Evolutionary conservation across 1,139 yeast genomes (phyloP), one percentile per base, ranked within the genome.

Genomic region (Hanseniaspora uvarum): DNA sequence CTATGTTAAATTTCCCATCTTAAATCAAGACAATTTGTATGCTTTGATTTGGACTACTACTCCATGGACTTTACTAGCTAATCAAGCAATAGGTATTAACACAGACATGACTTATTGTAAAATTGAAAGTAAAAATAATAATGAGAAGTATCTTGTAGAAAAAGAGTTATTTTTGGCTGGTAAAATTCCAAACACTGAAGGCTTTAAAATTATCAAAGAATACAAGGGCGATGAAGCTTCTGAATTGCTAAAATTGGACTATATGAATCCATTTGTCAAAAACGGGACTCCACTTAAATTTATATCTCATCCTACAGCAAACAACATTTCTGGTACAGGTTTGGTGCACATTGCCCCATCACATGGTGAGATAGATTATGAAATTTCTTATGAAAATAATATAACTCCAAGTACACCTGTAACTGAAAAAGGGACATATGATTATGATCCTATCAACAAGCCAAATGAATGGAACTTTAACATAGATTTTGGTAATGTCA

Each of bases 291-390:
- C 57, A 5, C 76, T 73, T 58, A 94, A 94, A 0, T 71, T 94
- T 5, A 61, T 89, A 1, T 81, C 80, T 56, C 97, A 94, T 2
- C 79, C 76, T 52, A 95, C 89, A 68, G 97, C 94, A 12, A 80
- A 88, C 1, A 77, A 78, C 52, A 62, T 76, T 1, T 81, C 94
- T 0, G 99, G 99, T 68, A 87, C 98, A 0, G 99, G 98, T 1
- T 70, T 94, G 16, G 99, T 92, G 1, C 99, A 92, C 63, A 86
- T 88, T 18, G 97, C 98, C 0, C 97, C 98, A 1, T 97, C 96
- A 0, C 98, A 92, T 66, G 99, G 99, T 61, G 80, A 83, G 62
- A 98, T 94, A 59, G 99, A 92, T 71, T 89, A 86, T 65, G 63
- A 83, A 24, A 74, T 84, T 31, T 94, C 95, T 26, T 69, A 76